Evolutionary conservation across 345 rosid genomes (phyloP).

Genomic region (Mercurialis annua): DNA sequence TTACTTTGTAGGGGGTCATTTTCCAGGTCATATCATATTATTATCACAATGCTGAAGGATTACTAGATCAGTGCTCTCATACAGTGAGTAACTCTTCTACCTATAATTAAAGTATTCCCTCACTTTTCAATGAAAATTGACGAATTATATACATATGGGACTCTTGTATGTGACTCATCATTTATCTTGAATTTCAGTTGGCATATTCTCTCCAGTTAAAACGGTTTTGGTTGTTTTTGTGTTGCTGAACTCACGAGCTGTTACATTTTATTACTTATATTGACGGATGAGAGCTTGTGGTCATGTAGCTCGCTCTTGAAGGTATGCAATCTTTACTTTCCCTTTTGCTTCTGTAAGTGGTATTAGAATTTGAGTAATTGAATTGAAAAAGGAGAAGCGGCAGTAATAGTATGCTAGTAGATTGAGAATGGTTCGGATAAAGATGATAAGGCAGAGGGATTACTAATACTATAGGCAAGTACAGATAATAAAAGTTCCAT

Average conservation of each 20-base stretch:
- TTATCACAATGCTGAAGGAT: slow-evolving; percentile 19
- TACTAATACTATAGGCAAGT: neutral
- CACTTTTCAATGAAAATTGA: neutral
- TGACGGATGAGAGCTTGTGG: slow-evolving; percentile 15
- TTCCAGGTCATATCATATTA: slow-evolving; percentile 25
- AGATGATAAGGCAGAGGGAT: neutral
- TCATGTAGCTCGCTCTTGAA: slow-evolving; percentile 30
- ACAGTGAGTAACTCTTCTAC: slow-evolving; percentile 19
- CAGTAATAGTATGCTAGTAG: neutral
- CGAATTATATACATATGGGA: neutral
- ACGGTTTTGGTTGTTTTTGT: slow-evolving; percentile 21
- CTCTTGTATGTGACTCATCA: slow-evolving; percentile 9
- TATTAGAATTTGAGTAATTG: neutral
- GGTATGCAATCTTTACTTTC: slow-evolving; percentile 24
- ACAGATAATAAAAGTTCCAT: neutral
- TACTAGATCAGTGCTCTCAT: slow-evolving; percentile 22
- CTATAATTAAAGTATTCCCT: too few relatives aligned
- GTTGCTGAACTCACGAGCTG: slow-evolving; percentile 32
- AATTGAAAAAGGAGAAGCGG: neutral
- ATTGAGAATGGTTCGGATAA: neutral
- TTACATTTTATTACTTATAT: slow-evolving; percentile 24
- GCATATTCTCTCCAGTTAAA: slow-evolving; percentile 9
- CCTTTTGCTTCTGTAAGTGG: neutral
- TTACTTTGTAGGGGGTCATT: slow-evolving; percentile 28
- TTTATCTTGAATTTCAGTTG: slow-evolving; percentile 27